Base-by-base conservation (phyloP, 441 rosid genomes). In the Populus trichocarpa region DNA sequence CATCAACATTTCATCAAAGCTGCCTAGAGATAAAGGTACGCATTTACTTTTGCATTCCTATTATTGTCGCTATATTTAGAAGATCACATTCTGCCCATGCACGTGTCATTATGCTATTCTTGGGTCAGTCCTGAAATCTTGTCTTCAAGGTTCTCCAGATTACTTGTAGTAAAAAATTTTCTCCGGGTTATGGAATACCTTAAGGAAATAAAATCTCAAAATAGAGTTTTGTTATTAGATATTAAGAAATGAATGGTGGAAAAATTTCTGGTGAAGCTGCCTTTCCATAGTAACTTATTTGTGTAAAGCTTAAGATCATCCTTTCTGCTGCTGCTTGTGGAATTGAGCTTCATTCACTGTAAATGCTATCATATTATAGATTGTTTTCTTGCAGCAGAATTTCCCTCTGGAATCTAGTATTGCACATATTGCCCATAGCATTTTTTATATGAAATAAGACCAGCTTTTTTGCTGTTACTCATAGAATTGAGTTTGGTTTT, bases 1-100 rank as follows among this genome's bases (percentile, higher is more conserved):
- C 99, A 68, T 93, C 99, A 74, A 92, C 99, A 8, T 97, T 97
- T 83, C 99, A 97, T 83, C 93, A 91, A 80, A 88, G 86, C 88
- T 97, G 99, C 89, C 80, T 97, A 69, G 90, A 85, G 77, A 89
- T 94, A 77, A 82, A 89, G 77, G 99, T 94, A 91, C 72, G 91
- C 78, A 65, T 75, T 59, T 32, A 14, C 61, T 77, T 10, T 53
- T 28, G 38, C 28, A 35, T 69, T 42, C 9, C 63, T 70, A 50
- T 75, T 28, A 25, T 67, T 68, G 25, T 6, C 28, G 11, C n/a
- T 74, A 18, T 32, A 22, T 78, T 5, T 46, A 46, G 57, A 46
- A 42, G 57, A 14, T 46, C 57, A 46, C 57, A 13, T 0, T 46
- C 2, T 5, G 57, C 20, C 6, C 5, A 46, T 3, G 0, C 20